Conservation (phyloP, 192 early-diverging fungal genomes). For the Backusella mclennaniae region DNA sequence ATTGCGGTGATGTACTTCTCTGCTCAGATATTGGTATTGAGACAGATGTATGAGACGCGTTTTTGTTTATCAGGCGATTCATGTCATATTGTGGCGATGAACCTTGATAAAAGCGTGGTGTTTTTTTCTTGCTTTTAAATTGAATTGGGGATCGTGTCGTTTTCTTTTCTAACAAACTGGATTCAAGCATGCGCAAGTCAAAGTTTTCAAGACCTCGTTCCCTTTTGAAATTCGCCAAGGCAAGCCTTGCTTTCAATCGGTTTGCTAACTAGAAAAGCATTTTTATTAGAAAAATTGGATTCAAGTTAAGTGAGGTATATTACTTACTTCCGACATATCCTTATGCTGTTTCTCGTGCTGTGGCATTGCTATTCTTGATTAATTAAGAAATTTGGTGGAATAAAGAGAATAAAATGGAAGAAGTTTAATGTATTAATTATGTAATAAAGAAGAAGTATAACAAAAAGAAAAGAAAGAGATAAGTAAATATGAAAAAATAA, state of each 20-base stretch:
- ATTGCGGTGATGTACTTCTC: background rate
- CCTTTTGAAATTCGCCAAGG: constrained; percentile 28
- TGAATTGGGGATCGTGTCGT: background rate
- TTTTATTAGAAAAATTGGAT: background rate
- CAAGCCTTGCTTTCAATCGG: constrained; percentile 24
- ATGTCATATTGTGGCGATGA: background rate
- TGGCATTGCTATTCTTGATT: background rate
- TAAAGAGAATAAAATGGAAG: background rate
- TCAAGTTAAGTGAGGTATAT: background rate
- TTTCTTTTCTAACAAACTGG: background rate
- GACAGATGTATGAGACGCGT: background rate
- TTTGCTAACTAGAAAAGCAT: constrained; percentile 10
- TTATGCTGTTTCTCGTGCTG: background rate
- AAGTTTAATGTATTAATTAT: background rate
- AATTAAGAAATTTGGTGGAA: background rate
- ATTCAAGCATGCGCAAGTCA: constrained; percentile 13
- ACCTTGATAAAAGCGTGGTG: background rate
- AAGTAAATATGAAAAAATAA: background rate
- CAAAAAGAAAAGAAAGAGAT: background rate
- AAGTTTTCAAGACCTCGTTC: constrained; percentile 23
- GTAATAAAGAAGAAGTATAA: background rate
- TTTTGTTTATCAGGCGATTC: constrained; percentile 7
- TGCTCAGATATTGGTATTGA: background rate
- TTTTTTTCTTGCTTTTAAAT: background rate
- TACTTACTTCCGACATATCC: background rate